A percentile compares a stretch with the other conserved stretches of the same genome.
Conservation (phyloP, 345 rosid genomes). For the Gynandropsis gynandra region DNA sequence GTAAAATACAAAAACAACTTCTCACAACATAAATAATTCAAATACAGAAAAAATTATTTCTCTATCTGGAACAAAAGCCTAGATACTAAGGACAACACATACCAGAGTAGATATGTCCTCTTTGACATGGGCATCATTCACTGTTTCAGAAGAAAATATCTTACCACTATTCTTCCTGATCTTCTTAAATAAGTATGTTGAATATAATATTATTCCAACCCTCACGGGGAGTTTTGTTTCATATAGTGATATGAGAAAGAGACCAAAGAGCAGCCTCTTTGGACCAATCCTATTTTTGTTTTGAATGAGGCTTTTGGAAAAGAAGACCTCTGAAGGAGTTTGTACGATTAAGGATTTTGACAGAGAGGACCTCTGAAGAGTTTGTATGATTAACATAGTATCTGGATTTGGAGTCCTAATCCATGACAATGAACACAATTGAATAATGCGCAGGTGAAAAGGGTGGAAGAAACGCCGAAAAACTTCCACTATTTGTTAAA, state of each 20-base stretch:
- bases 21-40: neutral
- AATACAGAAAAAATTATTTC: constrained; percentile 2
- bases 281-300: too few relatives aligned
- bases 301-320: too few relatives aligned
- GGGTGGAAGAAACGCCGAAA: too few relatives aligned
- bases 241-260: constrained; percentile 59
- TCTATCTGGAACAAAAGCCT: neutral
- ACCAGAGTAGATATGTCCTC: constrained; percentile 90
- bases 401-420: too few relatives aligned
- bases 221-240: constrained; percentile 82
- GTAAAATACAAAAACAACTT: constrained; percentile 8
- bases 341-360: too few relatives aligned
- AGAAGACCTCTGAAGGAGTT: too few relatives aligned
- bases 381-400: too few relatives aligned
- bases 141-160: constrained; percentile 29
- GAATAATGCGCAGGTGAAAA: too few relatives aligned
- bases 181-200: constrained; percentile 53
- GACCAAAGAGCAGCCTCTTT: too few relatives aligned
- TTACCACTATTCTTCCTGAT: constrained; percentile 53
- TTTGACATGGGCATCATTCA: constrained; percentile 37
- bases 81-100: constrained; percentile 26
- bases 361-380: too few relatives aligned
- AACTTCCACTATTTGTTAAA: too few relatives aligned
- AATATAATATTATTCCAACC: constrained; percentile 84
- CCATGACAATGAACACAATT: too few relatives aligned